Conservation (phyloP, 2,329 filamentous ascomycete species). For the Didymella arachidicola region DNA sequence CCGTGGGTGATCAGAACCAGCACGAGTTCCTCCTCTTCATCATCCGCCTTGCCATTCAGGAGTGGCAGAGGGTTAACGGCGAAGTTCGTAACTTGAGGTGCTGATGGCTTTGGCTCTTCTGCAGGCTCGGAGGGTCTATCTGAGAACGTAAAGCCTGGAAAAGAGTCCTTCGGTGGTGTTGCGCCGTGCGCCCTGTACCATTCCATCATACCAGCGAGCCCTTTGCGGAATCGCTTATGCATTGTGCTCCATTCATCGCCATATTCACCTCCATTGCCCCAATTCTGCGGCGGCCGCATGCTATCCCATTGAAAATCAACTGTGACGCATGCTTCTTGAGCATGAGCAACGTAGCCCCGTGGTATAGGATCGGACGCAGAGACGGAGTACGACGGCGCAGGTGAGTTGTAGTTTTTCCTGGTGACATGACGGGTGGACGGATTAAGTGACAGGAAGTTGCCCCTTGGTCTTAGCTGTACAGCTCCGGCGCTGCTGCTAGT, state of each 20-base stretch:
- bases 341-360: slow-evolving; percentile 86
- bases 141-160: slow-evolving; percentile 44
- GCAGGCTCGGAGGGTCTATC: slow-evolving; percentile 33
- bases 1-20: slow-evolving; percentile 92
- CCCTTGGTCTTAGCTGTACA: slow-evolving; percentile 36
- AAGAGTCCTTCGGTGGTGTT: slow-evolving; percentile 43
- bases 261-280: slow-evolving; percentile 86
- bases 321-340: slow-evolving; percentile 81
- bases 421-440: slow-evolving; percentile 30
- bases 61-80: slow-evolving; percentile 42
- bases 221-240: slow-evolving; percentile 87
- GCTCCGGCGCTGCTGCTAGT: slow-evolving; percentile 33
- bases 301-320: slow-evolving; percentile 98
- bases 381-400: slow-evolving; percentile 82
- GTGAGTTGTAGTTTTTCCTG: slow-evolving; percentile 70
- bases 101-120: slow-evolving; percentile 21
- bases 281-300: slow-evolving; percentile 76
- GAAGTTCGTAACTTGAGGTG: slow-evolving; percentile 27
- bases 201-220: slow-evolving; percentile 77
- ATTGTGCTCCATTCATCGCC: slow-evolving; percentile 96
- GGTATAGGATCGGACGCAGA: slow-evolving; percentile 83
- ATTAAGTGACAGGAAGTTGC: slow-evolving; percentile 24
- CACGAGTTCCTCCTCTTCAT: slow-evolving; percentile 72
- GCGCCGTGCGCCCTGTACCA: slow-evolving; percentile 74
- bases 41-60: slow-evolving; percentile 49